phyloP scores from a whole-genome alignment of 108 stramenopile species.

The Cyclostephanos tholiformis region DNA sequence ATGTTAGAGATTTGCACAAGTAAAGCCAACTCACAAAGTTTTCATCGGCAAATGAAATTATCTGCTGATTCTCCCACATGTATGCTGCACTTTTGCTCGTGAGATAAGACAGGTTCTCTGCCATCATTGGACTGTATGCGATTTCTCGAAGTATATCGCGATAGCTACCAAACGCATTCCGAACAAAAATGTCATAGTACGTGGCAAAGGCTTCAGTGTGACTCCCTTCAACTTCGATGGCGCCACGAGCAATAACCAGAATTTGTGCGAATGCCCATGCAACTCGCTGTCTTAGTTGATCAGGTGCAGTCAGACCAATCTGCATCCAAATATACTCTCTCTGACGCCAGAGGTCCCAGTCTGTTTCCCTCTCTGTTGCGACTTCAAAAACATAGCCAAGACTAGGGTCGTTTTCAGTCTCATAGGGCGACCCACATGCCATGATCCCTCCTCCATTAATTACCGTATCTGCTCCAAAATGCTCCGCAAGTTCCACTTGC shows the following conservation, averaged over 20 bases:
- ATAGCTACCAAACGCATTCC: constrained; percentile 84
- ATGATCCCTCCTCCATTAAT: constrained; percentile 34
- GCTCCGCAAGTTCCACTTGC: constrained; percentile 38
- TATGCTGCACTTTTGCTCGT: constrained; percentile 52
- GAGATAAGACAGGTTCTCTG: constrained; percentile 61
- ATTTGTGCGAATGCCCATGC: constrained; percentile 77
- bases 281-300: constrained; percentile 79
- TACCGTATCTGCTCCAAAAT: constrained; percentile 33
- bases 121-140: constrained; percentile 71
- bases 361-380: constrained; percentile 25
- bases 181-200: constrained; percentile 80
- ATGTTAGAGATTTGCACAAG: not conserved
- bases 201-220: constrained; percentile 39
- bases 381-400: constrained; percentile 30
- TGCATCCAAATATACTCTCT: constrained; percentile 57
- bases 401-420: constrained; percentile 58
- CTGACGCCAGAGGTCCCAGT: constrained; percentile 48
- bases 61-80: constrained; percentile 47
- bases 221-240: constrained; percentile 18
- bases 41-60: constrained; percentile 59
- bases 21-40: constrained; percentile 56
- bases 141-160: constrained; percentile 74
- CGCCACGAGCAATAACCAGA: constrained; percentile 51
- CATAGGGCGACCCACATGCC: constrained; percentile 68
- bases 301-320: constrained; percentile 59